These are phyloP conservation scores for Aureobasidium namibiae DNA, from an alignment of 2,329 filamentous ascomycete genomes.

Conservation along the genomic window DNA sequence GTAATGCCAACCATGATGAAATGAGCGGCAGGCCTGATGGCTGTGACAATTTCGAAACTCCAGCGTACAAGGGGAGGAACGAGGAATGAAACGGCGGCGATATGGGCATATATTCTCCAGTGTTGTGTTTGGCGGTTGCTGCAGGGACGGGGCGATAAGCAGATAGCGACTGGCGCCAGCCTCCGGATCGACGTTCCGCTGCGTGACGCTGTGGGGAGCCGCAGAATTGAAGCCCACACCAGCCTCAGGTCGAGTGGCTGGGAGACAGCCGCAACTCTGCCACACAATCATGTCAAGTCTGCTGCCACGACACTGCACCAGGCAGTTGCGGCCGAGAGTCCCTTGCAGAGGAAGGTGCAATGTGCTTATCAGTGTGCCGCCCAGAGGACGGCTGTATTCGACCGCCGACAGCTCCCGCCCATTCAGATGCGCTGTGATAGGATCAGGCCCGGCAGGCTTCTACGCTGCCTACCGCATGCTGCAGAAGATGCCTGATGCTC, in stretches of 20 bases:
- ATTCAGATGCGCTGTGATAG: conserved; percentile 78
- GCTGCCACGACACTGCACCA: not conserved
- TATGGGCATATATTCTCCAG: conserved; percentile 6
- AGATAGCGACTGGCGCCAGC: not conserved
- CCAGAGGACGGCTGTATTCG: no score
- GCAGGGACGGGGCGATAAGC: not conserved
- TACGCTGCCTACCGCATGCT: conserved; percentile 86
- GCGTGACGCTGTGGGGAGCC: conserved; percentile 8
- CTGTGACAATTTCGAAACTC: not conserved
- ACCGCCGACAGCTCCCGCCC: conserved; percentile 30
- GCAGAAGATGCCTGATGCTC: conserved; percentile 60
- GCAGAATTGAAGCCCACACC: not conserved
- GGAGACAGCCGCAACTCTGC: not conserved
- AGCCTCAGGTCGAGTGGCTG: not conserved
- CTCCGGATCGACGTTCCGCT: not conserved
- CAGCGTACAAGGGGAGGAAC: not conserved
- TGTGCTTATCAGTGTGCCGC: no score
- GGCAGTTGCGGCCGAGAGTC: not conserved
- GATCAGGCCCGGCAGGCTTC: conserved; percentile 92
- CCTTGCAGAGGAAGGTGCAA: not conserved
- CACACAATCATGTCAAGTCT: not conserved
- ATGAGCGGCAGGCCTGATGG: not conserved
- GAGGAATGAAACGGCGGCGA: conserved; percentile 12
- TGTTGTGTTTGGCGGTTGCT: not conserved
- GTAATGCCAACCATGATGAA: conserved; percentile 38